Evolutionary conservation across 2,329 filamentous ascomycete genomes (phyloP).

Genomic region (Seiridium unicorne): DNA sequence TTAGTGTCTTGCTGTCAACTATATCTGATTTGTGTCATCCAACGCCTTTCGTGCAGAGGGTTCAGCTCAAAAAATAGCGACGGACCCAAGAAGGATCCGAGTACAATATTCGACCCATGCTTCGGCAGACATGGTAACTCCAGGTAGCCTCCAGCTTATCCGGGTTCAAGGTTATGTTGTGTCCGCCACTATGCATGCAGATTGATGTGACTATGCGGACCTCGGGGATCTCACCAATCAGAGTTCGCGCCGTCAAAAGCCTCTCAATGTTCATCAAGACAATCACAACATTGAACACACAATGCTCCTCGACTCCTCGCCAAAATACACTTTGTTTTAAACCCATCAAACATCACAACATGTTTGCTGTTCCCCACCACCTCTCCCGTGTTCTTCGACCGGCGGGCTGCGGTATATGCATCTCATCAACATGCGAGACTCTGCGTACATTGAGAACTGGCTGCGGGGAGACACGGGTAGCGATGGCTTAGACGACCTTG

Average conservation of each 20-base stretch:
- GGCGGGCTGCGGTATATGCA: neutral
- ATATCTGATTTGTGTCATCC: too few relatives aligned
- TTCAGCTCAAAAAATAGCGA: too few relatives aligned
- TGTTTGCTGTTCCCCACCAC: too few relatives aligned
- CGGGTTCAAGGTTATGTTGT: neutral
- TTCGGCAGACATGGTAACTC: too few relatives aligned
- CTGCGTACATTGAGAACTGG: neutral
- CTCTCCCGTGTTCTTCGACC: neutral
- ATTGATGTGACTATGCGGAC: too few relatives aligned
- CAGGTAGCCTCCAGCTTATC: neutral
- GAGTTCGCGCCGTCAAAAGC: neutral
- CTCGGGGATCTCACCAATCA: neutral
- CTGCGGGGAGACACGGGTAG: neutral
- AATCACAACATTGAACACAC: neutral
- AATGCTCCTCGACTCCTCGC: too few relatives aligned
- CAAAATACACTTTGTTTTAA: too few relatives aligned
- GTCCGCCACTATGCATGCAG: neutral
- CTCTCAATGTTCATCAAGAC: neutral
- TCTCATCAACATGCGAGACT: neutral
- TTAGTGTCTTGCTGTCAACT: too few relatives aligned
- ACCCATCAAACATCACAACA: too few relatives aligned
- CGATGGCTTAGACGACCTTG: neutral
- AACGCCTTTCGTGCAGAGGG: too few relatives aligned
- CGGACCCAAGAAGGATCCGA: too few relatives aligned
- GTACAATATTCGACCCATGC: too few relatives aligned